These are phyloP conservation scores for Afroboletus lepidellus DNA, from an alignment of 1,284 basidiomycete species.

Conservation along the genomic window DNA sequence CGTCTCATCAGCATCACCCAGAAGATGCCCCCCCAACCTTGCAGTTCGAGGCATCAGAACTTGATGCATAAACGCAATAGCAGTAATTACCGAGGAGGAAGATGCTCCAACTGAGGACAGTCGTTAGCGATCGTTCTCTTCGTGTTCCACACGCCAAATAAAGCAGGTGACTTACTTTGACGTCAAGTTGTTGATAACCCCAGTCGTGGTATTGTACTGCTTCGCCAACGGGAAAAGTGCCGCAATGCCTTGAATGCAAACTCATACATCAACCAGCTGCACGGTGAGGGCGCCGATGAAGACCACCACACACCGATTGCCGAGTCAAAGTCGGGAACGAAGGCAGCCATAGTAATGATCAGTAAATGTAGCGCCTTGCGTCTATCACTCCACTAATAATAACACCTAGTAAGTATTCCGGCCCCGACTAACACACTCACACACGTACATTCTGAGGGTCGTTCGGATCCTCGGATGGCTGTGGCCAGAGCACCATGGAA, in stretches of 20 bases:
- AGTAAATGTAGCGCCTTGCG: constrained; percentile 49
- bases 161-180: constrained; percentile 41
- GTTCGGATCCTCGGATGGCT: constrained; percentile 50
- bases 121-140: not conserved
- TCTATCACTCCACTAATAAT: constrained; percentile 41
- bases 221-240: constrained; percentile 49
- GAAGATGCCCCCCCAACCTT: constrained; percentile 56
- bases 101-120: constrained; percentile 49
- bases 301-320: constrained; percentile 40
- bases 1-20: constrained; percentile 55
- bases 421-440: not conserved
- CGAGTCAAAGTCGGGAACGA: constrained; percentile 56
- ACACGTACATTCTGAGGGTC: constrained; percentile 53
- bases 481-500: constrained; percentile 54
- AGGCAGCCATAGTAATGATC: constrained; percentile 50
- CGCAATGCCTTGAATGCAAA: constrained; percentile 43
- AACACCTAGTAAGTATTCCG: not conserved
- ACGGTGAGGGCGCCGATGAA: not conserved
- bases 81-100: constrained; percentile 45
- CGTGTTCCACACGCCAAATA: not conserved
- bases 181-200: constrained; percentile 53
- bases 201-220: constrained; percentile 51
- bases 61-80: not conserved
- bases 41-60: constrained; percentile 5
- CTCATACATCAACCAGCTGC: not conserved